These are phyloP conservation scores for Micromonas commoda DNA, from an alignment of 139 green algal species.

Conservation along the genomic window DNA sequence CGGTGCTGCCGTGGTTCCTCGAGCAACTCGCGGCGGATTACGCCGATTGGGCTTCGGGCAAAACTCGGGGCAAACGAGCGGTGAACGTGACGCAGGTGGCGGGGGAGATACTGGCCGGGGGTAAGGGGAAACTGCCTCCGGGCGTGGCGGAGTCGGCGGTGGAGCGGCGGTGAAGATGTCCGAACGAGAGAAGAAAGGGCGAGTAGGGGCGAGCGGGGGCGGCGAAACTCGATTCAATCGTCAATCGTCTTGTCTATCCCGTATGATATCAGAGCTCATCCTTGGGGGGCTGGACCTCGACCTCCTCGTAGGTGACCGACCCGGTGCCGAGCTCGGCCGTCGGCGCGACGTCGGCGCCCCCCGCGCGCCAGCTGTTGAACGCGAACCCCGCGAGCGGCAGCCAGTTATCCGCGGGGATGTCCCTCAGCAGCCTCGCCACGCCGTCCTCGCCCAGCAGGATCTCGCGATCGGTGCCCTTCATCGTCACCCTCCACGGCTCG, in stretches of 20 bases:
- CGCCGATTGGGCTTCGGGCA: neutral
- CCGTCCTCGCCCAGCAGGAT: neutral
- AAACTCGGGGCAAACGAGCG: neutral
- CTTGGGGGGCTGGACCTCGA: too few relatives aligned
- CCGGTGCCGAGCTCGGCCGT: too few relatives aligned
- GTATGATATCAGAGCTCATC: too few relatives aligned
- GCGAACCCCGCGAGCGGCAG: neutral
- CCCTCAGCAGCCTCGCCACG: neutral
- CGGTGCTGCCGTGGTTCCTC: constrained; percentile 22
- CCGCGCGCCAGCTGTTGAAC: neutral
- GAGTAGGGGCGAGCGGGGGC: too few relatives aligned
- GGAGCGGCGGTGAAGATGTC: too few relatives aligned
- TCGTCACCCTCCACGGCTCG: constrained; percentile 16
- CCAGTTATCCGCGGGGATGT: neutral
- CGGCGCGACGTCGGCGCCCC: neutral
- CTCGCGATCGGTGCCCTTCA: constrained; percentile 8
- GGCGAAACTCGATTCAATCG: too few relatives aligned
- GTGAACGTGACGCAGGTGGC: neutral
- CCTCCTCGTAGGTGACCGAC: too few relatives aligned
- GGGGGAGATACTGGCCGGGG: neutral
- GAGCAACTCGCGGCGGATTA: constrained; percentile 7
- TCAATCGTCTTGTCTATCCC: too few relatives aligned
- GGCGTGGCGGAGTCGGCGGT: neutral
- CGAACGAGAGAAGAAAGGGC: too few relatives aligned
- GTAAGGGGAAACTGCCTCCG: neutral